Evolutionary conservation across 352 stramenopile genomes (phyloP).

Genomic region (Peronospora tabacina): DNA sequence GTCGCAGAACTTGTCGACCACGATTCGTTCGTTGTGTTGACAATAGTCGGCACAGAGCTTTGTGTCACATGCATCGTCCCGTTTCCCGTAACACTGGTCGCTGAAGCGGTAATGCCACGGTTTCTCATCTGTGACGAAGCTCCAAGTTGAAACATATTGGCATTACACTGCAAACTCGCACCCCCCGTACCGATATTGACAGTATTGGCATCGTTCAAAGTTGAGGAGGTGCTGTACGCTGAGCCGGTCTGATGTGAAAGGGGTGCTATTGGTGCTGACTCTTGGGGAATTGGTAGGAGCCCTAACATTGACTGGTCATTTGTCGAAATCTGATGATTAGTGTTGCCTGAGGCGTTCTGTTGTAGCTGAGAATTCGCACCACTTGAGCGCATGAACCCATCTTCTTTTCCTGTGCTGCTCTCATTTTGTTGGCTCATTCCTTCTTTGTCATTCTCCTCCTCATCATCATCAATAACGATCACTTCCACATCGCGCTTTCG

Average conservation of each 20-base stretch:
- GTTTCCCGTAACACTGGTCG: slow-evolving; percentile 11
- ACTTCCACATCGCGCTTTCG: slow-evolving; percentile 53
- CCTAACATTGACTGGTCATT: too few species aligned
- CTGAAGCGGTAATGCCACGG: slow-evolving; percentile 4
- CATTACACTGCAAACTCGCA: slow-evolving; percentile 11
- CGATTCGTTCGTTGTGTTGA: slow-evolving; percentile 11
- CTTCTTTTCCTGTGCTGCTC: background rate
- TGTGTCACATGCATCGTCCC: slow-evolving; percentile 11
- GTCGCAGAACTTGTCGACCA: slow-evolving; percentile 25
- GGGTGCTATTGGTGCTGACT: slow-evolving; percentile 2
- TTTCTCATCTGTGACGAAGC: slow-evolving; percentile 8
- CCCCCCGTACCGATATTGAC: slow-evolving; percentile 3
- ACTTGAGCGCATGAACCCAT: background rate
- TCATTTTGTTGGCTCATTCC: slow-evolving; percentile 1
- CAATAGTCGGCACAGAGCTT: slow-evolving; percentile 6
- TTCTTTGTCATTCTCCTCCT: slow-evolving; percentile 2
- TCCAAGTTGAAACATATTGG: slow-evolving; percentile 3
- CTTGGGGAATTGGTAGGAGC: slow-evolving; percentile 20
- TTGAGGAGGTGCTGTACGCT: slow-evolving; percentile 1
- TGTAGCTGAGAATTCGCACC: slow-evolving; percentile 1
- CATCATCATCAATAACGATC: slow-evolving; percentile 49
- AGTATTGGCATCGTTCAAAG: slow-evolving; percentile 5
- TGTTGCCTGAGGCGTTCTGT: background rate
- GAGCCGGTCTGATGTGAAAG: slow-evolving; percentile 5
- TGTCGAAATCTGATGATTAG: background rate